phyloP scores from a whole-genome alignment of 116 monocot species.

The Trichopus zeylanicus region DNA sequence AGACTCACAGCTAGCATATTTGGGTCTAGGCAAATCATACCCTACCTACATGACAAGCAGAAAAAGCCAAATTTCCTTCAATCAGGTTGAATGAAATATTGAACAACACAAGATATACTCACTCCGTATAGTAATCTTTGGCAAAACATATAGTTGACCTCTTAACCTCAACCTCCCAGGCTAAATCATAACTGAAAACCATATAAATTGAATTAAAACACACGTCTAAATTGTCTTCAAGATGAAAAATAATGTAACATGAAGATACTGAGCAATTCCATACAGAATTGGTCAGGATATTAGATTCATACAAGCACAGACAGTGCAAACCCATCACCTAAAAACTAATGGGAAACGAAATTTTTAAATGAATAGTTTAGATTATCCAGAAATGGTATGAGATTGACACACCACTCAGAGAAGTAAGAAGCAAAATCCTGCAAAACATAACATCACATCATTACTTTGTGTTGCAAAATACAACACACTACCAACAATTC shows the following conservation, averaged over 20 bases:
- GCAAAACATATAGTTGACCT: slow-evolving; percentile 21
- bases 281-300: background rate
- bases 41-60: background rate
- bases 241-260: background rate
- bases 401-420: background rate
- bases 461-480: too few species aligned
- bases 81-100: background rate
- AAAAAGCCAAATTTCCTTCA: background rate
- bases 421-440: too few species aligned
- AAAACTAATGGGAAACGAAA: too few species aligned
- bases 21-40: background rate
- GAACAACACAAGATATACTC: slow-evolving; percentile 1
- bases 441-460: too few species aligned
- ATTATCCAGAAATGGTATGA: background rate
- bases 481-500: too few species aligned
- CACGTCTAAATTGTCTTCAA: background rate
- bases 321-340: too few species aligned
- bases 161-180: slow-evolving; percentile 9
- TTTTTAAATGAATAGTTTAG: too few species aligned
- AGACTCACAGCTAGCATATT: too few species aligned
- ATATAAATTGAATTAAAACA: background rate
- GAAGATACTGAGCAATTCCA: background rate
- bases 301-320: background rate
- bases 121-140: slow-evolving; percentile 43
- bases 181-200: slow-evolving; percentile 25